Base-by-base conservation (phyloP, 176 grass and related monocot species). In the Microstegium vimineum region DNA sequence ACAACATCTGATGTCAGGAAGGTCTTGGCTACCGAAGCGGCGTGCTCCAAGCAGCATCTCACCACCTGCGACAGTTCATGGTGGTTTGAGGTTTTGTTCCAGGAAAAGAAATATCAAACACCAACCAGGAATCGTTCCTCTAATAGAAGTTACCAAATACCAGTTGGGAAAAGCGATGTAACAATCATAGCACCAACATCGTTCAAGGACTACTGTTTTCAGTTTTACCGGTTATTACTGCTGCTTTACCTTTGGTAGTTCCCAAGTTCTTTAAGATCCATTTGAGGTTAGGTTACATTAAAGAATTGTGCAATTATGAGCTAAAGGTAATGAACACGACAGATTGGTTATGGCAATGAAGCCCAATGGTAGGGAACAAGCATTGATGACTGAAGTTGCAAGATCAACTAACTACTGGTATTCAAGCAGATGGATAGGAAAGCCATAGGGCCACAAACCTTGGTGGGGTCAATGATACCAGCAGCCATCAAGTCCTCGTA, bases 401-500 rank as follows among this genome's bases (percentile, higher is more conserved):
- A 7, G 34, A 81, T 8, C 71, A 62, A 74, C 40, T 1, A 45
- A 27, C 22, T 15, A 14, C 13, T 45, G 15, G 38, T 45, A 62
- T 49, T 45, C 17, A 69, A 62, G 18, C 0, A 84, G 25, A 46
- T 26, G 0, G 30, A 28, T 6, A 6, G 32, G 23, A 27, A 79
- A 43, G 5, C 38, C 6, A 56, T 2, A 59, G 12, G 45, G 46
- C 28, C 10, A 87, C 84, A 75, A 28, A 99, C 96, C 96, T 99
- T 99, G 6, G 96, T 99, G 76, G 96, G 96, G 74, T 99, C 96
- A 71, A 99, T 99, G 76, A 99, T 99, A 82, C 96, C 96, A 79
- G 82, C 96, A 88, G 96, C 96, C 96, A 99, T 99, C 89, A 99
- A 79, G 73, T 99, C 96, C 87, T 99, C 96, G 1, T 99, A 95